Base-by-base conservation (phyloP, 2,329 filamentous ascomycete genomes). In the Arthrobotrys sinensis region DNA sequence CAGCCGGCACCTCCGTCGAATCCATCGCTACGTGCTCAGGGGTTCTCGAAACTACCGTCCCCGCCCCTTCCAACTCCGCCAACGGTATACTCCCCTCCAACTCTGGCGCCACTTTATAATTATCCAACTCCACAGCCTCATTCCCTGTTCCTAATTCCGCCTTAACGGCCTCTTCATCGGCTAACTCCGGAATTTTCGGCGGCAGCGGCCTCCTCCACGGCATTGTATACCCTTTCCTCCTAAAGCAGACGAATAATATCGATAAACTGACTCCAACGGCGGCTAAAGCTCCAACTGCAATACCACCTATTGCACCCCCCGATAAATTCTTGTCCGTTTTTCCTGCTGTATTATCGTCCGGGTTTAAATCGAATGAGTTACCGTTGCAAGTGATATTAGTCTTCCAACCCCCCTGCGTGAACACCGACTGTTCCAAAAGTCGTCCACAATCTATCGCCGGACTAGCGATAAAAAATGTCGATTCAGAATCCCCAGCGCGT, bases 61-160 rank as follows among this genome's bases (percentile, higher is more conserved):
- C 16, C 12, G 46, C 11, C 4, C 7, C 60, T n/a, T 73, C 60
- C 8, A 73, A 32, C 48, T 73, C 69, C n/a, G 60, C 57, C 12
- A 57, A 14, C 4, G 50, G 46, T 12, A 53, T n/a, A 50, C 40
- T 32, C 14, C 69, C 69, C 28, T 73, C 60, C 5, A 73, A 32
- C 32, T 73, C 69, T 2, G 60, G 60, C 14, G 21, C 50, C n/a
- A 66, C 5, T 19, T 52, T 66, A 4, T 3, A 4, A 43, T 50
- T 50, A 10, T 66, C 60, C 12, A 73, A 24, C 12, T 73, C 69
- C 5, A 38, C 43, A 21, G n/a, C 21, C 8, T 4, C 16, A 10
- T 34, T 14, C 3, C 28, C n/a, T 7, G 63, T 21, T 43, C 3
- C 24, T 32, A 62, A 14, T 40, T 62, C 43, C 8, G 40, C 43